These are phyloP conservation scores for Patellifolia procumbens DNA, from an alignment of 179 eudicot species.

Conservation along the genomic window DNA sequence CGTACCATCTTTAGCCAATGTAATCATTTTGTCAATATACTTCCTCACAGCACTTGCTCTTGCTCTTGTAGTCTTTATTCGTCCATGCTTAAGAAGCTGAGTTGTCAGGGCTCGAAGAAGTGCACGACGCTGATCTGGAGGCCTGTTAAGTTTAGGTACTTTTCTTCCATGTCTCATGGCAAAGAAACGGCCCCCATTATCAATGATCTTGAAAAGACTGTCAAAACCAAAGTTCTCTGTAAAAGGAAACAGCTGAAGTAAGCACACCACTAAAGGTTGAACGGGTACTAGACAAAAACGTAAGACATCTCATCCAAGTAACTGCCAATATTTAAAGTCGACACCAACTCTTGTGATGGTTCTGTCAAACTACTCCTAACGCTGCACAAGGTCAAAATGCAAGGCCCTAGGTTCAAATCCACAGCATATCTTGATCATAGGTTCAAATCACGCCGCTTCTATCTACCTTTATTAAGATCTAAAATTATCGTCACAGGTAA, in stretches of 20 bases:
- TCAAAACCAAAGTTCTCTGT: conserved; percentile 48
- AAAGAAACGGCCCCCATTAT: conserved; percentile 58
- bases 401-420: not conserved
- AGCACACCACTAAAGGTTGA: not conserved
- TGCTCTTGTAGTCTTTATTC: conserved; percentile 85
- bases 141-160: conserved; percentile 82
- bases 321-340: not conserved
- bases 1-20: conserved; percentile 90
- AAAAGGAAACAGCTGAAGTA: conserved; percentile 10
- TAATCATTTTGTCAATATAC: conserved; percentile 82
- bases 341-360: not conserved
- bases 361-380: not conserved
- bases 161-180: conserved; percentile 89
- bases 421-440: not conserved
- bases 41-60: conserved; percentile 83
- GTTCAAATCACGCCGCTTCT: not conserved
- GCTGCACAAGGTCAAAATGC: not conserved
- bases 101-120: conserved; percentile 85
- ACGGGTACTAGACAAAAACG: not conserved
- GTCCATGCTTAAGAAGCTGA: conserved; percentile 84
- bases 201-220: conserved; percentile 39
- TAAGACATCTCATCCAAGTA: not conserved
- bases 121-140: conserved; percentile 87
- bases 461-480: too few relatives aligned
- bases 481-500: not conserved